Conservation (phyloP, 164 flowering plant genomes). For the Chimonanthus salicifolius region DNA sequence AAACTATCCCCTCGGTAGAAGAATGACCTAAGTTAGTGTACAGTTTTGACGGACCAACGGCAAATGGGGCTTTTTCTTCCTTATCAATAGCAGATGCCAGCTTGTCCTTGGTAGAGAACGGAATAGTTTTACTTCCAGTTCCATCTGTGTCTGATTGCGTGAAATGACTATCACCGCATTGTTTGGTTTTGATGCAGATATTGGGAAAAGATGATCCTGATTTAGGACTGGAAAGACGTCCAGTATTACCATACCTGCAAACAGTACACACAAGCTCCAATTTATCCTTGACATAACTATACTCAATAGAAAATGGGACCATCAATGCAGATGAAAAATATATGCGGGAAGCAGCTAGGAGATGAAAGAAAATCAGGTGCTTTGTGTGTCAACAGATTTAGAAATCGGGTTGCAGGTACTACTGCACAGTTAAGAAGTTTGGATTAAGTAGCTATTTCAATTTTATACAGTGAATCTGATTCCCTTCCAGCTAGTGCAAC, state of each 20-base stretch:
- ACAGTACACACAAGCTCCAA: background rate
- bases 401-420: background rate
- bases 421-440: background rate
- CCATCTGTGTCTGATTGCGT: conserved; percentile 7
- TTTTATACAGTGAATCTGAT: too few species aligned
- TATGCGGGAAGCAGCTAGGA: background rate
- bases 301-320: background rate
- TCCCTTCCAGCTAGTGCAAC: too few species aligned
- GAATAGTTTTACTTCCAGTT: conserved; percentile 1
- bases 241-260: conserved; percentile 22
- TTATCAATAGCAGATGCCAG: conserved; percentile 11
- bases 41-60: conserved; percentile 2
- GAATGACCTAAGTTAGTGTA: conserved; percentile 16
- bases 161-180: conserved; percentile 4
- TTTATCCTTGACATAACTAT: background rate
- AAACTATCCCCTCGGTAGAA: conserved; percentile 9
- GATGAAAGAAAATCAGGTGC: background rate
- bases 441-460: too few species aligned
- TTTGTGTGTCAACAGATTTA: background rate
- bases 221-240: conserved; percentile 13
- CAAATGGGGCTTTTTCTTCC: conserved; percentile 8
- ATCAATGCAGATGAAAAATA: background rate
- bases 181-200: conserved; percentile 10
- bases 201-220: conserved; percentile 13
- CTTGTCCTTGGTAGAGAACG: conserved; percentile 8